Evolutionary conservation across 768 basidiomycete genomes (phyloP).

Genomic region (Lactarius psammicola): DNA sequence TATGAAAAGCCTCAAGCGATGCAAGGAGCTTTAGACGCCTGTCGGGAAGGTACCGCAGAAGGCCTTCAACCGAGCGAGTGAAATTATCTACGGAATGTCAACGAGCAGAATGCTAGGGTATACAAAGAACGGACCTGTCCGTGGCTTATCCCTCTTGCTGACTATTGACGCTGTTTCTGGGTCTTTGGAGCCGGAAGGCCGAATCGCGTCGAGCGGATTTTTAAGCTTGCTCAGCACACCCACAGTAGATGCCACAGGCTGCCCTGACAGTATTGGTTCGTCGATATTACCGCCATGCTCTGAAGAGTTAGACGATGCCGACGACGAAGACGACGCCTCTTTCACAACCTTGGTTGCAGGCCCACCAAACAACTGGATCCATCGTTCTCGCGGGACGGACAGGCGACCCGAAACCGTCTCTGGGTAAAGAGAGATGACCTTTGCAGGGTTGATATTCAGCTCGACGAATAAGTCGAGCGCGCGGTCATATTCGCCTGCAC

Average conservation of each 20-base stretch:
- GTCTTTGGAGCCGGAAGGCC: slow-evolving; percentile 50
- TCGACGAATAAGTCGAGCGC: slow-evolving; percentile 88
- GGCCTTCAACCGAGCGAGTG: slow-evolving; percentile 76
- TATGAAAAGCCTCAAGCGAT: slow-evolving; percentile 67
- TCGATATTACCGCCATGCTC: slow-evolving; percentile 18
- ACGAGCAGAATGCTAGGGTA: neutral
- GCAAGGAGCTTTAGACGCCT: slow-evolving; percentile 82
- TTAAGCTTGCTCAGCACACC: slow-evolving; percentile 53
- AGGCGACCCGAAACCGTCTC: slow-evolving; percentile 77
- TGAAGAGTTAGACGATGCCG: slow-evolving; percentile 17
- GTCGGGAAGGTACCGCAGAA: slow-evolving; percentile 86
- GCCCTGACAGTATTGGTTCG: slow-evolving; percentile 14
- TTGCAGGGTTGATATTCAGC: slow-evolving; percentile 89
- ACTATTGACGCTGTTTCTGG: slow-evolving; percentile 58
- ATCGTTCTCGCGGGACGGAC: slow-evolving; percentile 60
- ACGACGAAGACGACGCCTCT: slow-evolving; percentile 32
- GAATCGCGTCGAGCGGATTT: slow-evolving; percentile 54
- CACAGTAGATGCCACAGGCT: slow-evolving; percentile 31
- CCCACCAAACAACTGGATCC: slow-evolving; percentile 87
- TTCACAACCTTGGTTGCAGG: slow-evolving; percentile 37
- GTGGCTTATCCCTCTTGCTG: slow-evolving; percentile 26
- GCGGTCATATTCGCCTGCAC: slow-evolving; percentile 60
- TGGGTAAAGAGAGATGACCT: slow-evolving; percentile 88
- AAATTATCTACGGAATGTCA: slow-evolving; percentile 48
- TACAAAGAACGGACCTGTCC: slow-evolving; percentile 32